Base-by-base conservation (phyloP, 306 rosid species). In the Fagus sylvatica region DNA sequence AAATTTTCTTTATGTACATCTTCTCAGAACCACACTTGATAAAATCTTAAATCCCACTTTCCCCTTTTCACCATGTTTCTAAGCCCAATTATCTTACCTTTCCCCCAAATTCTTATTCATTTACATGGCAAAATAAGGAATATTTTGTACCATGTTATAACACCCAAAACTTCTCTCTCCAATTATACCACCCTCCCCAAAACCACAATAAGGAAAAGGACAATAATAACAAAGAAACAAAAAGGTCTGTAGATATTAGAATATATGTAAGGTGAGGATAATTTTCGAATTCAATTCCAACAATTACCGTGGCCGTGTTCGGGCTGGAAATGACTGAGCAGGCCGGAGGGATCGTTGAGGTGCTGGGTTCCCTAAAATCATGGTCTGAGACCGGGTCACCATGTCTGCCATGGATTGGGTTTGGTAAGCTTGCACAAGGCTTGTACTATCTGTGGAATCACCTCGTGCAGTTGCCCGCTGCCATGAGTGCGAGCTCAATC, bases 391-490 rank as follows among this genome's bases (percentile, higher is more conserved):
- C 75, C 90, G 92, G 3, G 82, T 65, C 64, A 95, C 93, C 99
- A 95, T 95, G 90, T 91, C 94, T 8, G 77, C 84, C 98, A 93
- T 93, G 0, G 96, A 84, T 54, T 93, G 92, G 3, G 99, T 95
- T 86, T 91, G 93, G 78, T 93, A 95, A 72, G 93, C 80, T 73
- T 80, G 90, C 73, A 95, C 79, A 28, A 82, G 78, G 83, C 90
- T 92, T 74, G 87, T 91, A 74, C 86, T 88, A 30, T 87, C 88
- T 5, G 92, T 88, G n/a, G 93, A 93, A 84, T 95, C 97, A 70
- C 99, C 98, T 76, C 99, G 56, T 7, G 98, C 92, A 8, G 98
- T 93, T 76, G 99, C 99, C 80, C 99, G 85, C 80, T 95, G 98
- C 97, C 89, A 82, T 82, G 93, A 92, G 78, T 95, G 99, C 32